These are phyloP conservation scores for Backusella mclennaniae DNA, from an alignment of 192 early-diverging fungal genomes.

Conservation along the genomic window DNA sequence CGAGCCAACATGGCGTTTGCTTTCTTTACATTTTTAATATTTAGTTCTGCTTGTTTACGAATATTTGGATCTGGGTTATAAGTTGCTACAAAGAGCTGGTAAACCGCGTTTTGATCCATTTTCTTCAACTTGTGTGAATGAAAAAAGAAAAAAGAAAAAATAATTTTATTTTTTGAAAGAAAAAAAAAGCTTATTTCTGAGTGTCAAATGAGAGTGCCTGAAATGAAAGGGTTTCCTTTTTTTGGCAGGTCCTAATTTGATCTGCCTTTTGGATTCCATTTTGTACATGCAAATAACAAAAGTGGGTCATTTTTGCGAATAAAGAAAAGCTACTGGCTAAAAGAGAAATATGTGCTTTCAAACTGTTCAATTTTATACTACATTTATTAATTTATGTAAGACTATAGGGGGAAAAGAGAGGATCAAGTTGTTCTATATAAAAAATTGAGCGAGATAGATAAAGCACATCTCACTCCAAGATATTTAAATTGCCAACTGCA, in stretches of 20 bases:
- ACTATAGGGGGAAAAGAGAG: not conserved
- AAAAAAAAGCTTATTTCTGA: not conserved
- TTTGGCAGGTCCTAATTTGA: too few species aligned
- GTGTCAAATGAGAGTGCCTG: not conserved
- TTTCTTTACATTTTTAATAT: conserved; percentile 64
- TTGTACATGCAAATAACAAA: too few species aligned
- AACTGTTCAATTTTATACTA: too few species aligned
- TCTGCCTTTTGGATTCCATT: too few species aligned
- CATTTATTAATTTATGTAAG: too few species aligned
- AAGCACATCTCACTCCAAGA: not conserved
- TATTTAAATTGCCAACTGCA: conserved; percentile 24
- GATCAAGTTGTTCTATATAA: too few species aligned
- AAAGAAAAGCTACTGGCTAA: too few species aligned
- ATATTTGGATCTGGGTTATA: conserved; percentile 75
- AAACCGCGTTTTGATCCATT: conserved; percentile 61
- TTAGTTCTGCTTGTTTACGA: conserved; percentile 80
- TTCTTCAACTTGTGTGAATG: not conserved
- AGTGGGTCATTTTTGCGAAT: too few species aligned
- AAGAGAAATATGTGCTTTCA: too few species aligned
- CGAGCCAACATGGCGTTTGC: not conserved
- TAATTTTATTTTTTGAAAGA: not conserved
- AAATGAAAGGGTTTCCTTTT: not conserved
- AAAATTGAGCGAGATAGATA: too few species aligned
- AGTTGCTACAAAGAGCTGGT: conserved; percentile 73
- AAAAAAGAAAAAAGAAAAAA: not conserved